These are phyloP conservation scores for Limtongia smithiae DNA, from an alignment of 805 yeast species.

Conservation along the genomic window DNA sequence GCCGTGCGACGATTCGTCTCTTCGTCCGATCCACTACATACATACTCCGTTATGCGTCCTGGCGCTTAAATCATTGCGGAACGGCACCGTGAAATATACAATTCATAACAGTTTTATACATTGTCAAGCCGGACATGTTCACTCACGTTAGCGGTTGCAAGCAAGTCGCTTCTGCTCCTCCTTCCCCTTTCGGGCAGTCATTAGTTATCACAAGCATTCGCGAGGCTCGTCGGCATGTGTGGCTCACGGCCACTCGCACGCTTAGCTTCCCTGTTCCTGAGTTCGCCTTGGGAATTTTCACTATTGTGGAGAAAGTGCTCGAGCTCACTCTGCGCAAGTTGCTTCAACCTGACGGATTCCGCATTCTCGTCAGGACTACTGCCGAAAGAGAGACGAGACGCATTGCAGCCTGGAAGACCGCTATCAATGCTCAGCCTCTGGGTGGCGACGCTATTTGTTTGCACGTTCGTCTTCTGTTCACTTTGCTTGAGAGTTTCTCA, in stretches of 20 bases:
- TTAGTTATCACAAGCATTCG: constrained; percentile 17
- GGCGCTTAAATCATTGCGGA: constrained; percentile 21
- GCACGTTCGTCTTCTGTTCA: constrained; percentile 31
- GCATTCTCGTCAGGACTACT: constrained; percentile 23
- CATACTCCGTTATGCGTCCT: constrained; percentile 15
- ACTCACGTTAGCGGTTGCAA: constrained; percentile 2
- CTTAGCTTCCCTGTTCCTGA: constrained; percentile 31
- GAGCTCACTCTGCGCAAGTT: constrained; percentile 29
- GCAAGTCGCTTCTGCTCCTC: constrained; percentile 11
- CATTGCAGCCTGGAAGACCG: constrained; percentile 30
- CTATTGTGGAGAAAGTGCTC: constrained; percentile 17
- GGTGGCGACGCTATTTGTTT: constrained; percentile 38
- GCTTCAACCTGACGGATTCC: constrained; percentile 32
- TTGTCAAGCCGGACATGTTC: constrained; percentile 33
- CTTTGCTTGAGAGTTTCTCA: constrained; percentile 33
- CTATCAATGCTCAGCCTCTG: constrained; percentile 40
- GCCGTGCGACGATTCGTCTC: constrained; percentile 36
- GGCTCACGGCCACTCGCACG: constrained; percentile 33
- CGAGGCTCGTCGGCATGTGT: constrained; percentile 30
- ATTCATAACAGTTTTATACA: constrained; percentile 34
- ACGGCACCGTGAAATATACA: constrained; percentile 31
- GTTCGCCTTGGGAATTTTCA: constrained; percentile 8
- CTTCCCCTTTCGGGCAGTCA: constrained; percentile 4
- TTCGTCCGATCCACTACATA: constrained; percentile 18
- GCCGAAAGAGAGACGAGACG: constrained; percentile 20